phyloP scores from a whole-genome alignment of 805 yeast species.

The Isabelozyma gotoi region DNA sequence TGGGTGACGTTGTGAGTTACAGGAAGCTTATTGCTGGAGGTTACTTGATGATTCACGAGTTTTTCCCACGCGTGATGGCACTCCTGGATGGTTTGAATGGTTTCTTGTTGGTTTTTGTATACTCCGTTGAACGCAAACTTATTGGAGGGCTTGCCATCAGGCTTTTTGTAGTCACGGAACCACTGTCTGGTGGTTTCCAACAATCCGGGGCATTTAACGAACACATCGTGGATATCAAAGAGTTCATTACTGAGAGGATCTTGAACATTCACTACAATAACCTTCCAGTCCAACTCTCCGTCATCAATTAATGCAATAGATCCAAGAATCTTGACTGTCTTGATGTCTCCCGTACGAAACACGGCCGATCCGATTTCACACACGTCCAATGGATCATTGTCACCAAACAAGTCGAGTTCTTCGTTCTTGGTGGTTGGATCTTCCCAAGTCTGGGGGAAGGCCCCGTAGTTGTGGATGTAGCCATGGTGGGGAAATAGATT shows the following conservation, averaged over 20 bases:
- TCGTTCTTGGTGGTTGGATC: constrained; percentile 63
- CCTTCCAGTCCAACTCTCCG: constrained; percentile 90
- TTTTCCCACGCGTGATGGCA: constrained; percentile 83
- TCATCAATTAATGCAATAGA: constrained; percentile 93
- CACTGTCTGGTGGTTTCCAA: constrained; percentile 94
- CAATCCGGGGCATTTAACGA: constrained; percentile 85
- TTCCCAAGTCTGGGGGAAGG: constrained; percentile 95
- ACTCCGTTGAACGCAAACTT: constrained; percentile 96
- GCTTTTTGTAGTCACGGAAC: constrained; percentile 97
- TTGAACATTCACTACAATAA: constrained; percentile 76
- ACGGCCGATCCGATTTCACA: constrained; percentile 83
- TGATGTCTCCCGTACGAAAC: constrained; percentile 68
- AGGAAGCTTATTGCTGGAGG: constrained; percentile 10
- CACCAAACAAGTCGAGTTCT: constrained; percentile 46
- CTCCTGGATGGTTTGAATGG: constrained; percentile 79
- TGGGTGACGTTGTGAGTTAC: constrained; percentile 20
- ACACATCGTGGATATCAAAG: constrained; percentile 89
- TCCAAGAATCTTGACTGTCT: constrained; percentile 90
- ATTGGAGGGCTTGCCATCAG: constrained; percentile 97
- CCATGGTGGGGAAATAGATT: constrained; percentile 84
- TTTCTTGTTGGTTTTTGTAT: constrained; percentile 83
- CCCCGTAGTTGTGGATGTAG: constrained; percentile 85
- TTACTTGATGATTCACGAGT: constrained; percentile 61
- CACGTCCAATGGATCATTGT: constrained; percentile 55
- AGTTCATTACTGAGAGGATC: constrained; percentile 89